phyloP scores from a whole-genome alignment of 2,329 filamentous ascomycete genomes.

The Pseudogymnoascus verrucosus region DNA sequence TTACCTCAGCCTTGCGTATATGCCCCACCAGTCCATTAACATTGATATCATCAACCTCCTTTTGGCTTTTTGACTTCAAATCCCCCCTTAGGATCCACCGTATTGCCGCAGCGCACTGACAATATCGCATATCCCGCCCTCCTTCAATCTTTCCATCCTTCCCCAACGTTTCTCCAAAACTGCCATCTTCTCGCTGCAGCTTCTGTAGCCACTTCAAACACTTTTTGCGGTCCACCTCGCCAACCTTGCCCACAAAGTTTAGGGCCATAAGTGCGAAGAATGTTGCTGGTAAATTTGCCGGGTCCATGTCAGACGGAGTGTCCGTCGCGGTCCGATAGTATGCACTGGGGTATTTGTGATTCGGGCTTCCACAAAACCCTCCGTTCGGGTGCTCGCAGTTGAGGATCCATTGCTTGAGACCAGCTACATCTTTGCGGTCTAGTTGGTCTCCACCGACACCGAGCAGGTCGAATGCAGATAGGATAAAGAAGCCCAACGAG shows the following conservation, averaged over 20 bases:
- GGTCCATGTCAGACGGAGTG: slow-evolving; percentile 54
- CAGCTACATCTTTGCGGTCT: slow-evolving; percentile 40
- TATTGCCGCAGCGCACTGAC: slow-evolving; percentile 74
- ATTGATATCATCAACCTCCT: slow-evolving; percentile 63
- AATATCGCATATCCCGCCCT: slow-evolving; percentile 78
- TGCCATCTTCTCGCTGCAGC: slow-evolving; percentile 77
- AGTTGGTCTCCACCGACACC: slow-evolving; percentile 49
- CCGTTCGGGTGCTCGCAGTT: slow-evolving; percentile 73
- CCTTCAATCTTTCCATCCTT: slow-evolving; percentile 55
- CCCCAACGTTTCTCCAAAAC: slow-evolving; percentile 77
- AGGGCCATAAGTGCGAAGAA: slow-evolving; percentile 79
- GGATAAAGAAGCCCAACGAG: slow-evolving; percentile 79
- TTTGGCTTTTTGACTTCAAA: slow-evolving; percentile 40
- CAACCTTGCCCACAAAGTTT: slow-evolving; percentile 50
- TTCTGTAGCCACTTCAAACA: slow-evolving; percentile 66
- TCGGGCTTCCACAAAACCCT: slow-evolving; percentile 82
- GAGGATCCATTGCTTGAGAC: slow-evolving; percentile 69
- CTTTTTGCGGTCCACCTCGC: slow-evolving; percentile 56
- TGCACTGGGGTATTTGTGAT: slow-evolving; percentile 39
- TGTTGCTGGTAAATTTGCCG: slow-evolving; percentile 79
- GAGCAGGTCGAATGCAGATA: slow-evolving; percentile 78
- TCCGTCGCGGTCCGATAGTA: slow-evolving; percentile 29
- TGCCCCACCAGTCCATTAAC: slow-evolving; percentile 61
- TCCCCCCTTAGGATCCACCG: slow-evolving; percentile 72
- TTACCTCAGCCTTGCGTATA: slow-evolving; percentile 57